Evolutionary conservation across 179 eudicot genomes (phyloP).

Genomic region (Beta lomatogona): DNA sequence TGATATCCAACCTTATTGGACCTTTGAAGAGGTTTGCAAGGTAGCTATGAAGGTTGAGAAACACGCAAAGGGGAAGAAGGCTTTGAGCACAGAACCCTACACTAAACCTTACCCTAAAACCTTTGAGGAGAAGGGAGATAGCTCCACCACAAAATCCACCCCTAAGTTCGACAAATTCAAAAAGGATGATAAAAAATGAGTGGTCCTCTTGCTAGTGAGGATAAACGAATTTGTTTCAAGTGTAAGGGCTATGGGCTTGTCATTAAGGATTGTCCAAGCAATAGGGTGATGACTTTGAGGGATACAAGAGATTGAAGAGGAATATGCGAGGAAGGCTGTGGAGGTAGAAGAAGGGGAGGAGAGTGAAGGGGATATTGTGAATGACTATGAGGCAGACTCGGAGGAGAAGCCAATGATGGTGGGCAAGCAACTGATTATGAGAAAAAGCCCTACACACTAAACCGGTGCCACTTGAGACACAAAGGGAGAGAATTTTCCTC

Average conservation of each 20-base stretch:
- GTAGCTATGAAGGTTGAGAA: background rate
- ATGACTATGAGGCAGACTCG: background rate
- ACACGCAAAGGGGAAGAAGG: too few species aligned
- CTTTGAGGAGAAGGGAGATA: too few species aligned
- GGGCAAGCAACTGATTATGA: background rate
- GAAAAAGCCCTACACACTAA: background rate
- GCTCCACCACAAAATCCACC: background rate
- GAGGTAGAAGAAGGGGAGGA: too few species aligned
- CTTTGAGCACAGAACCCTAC: too few species aligned
- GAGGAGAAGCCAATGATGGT: background rate
- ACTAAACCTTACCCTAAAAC: too few species aligned
- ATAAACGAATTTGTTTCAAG: background rate
- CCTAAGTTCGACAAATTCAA: background rate
- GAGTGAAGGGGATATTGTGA: too few species aligned
- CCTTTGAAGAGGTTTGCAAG: background rate
- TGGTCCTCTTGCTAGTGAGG: background rate
- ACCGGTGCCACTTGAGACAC: background rate
- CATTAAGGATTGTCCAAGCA: too few species aligned
- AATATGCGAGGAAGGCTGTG: too few species aligned
- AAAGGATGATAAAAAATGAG: background rate
- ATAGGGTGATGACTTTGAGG: too few species aligned
- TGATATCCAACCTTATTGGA: background rate
- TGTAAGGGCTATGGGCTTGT: too few species aligned
- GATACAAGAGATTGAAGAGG: too few species aligned
- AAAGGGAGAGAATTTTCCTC: background rate